Base-by-base conservation (phyloP, 2,329 filamentous ascomycete genomes). In the Phyllosticta capitalensis region DNA sequence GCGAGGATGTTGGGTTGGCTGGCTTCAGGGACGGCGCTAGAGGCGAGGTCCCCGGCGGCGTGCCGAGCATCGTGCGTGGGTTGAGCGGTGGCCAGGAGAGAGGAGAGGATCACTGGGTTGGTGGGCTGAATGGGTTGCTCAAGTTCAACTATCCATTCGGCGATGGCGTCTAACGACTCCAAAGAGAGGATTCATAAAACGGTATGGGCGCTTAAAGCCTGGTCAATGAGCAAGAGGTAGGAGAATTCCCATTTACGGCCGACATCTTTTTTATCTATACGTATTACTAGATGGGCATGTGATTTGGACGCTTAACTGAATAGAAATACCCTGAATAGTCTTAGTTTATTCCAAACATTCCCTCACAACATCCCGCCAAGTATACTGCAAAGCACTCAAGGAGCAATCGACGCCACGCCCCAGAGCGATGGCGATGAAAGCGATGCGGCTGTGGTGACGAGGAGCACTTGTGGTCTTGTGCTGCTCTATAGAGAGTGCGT, bases 71-170 rank as follows among this genome's bases (percentile, higher is more conserved):
- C 30, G 94, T 96, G 68, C 80, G 91, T 52, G 82, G 80, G 53
- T 72, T 73, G 65, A 62, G 10, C 68, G 72, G 21, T 22, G 59
- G 54, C 4, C 71, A 70, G 19, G 68, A 68, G 66, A 77, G 81
- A 65, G 78, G 79, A 22, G 90, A 96, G 67, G 92, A 97, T 72
- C 90, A 92, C 19, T 99, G 94, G 94, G 92, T 99, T 2, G 92
- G 92, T 0, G 92, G 94, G 0, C 74, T 99, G 69, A 99, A 96
- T 69, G 90, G 90, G 9, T 71, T 97, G 68, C 76, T 99, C 66
- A 99, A 99, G 76, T 99, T 97, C 72, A 99, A 99, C 72, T 90
- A 96, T 75, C 92, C 92, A 0, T 97, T 97, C 78, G 94, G 94
- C 0, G 87, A 88, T 67, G 59, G 38, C 17, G 38, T 59, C 3